Conservation (phyloP, 352 stramenopile species). For the Globisporangium spinosum region DNA sequence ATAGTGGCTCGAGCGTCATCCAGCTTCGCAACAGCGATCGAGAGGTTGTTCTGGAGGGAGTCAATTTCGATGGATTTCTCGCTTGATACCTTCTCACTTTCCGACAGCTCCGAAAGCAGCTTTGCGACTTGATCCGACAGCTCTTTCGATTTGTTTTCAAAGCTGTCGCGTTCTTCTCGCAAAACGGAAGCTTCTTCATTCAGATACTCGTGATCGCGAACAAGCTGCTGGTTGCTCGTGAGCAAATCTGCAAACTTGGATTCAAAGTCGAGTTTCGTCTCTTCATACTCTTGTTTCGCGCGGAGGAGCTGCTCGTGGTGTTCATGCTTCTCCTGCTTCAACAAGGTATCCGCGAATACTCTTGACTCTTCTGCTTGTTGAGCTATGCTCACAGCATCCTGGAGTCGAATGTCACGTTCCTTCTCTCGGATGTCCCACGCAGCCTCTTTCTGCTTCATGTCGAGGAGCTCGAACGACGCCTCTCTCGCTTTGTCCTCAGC, state of each 20-base stretch:
- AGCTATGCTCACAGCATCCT: constrained; percentile 22
- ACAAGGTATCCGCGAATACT: constrained; percentile 14
- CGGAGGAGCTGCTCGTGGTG: constrained; percentile 25
- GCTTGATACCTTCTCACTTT: neutral
- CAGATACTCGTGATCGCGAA: neutral
- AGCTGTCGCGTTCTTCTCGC: neutral
- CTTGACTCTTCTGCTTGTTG: constrained; percentile 28
- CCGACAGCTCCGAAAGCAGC: neutral
- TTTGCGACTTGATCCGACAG: constrained; percentile 2
- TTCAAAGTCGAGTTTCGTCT: constrained; percentile 31
- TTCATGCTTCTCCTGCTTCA: constrained; percentile 32
- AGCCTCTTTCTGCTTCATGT: constrained; percentile 57
- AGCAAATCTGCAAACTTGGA: constrained; percentile 27
- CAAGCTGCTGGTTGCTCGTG: constrained; percentile 23
- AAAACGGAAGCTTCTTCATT: constrained; percentile 1
- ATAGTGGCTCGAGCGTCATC: constrained; percentile 6
- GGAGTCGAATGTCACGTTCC: constrained; percentile 33
- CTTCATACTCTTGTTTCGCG: constrained; percentile 24
- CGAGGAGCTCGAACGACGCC: constrained; percentile 44
- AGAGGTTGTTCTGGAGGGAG: constrained; percentile 5
- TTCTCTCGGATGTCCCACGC: constrained; percentile 51
- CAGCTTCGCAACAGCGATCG: constrained; percentile 15
- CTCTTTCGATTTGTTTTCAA: constrained; percentile 10
- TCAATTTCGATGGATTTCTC: constrained; percentile 10
- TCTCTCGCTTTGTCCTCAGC: constrained; percentile 45